Base-by-base conservation (phyloP, 2,329 filamentous ascomycete species). In the Ceratocystis papillata region DNA sequence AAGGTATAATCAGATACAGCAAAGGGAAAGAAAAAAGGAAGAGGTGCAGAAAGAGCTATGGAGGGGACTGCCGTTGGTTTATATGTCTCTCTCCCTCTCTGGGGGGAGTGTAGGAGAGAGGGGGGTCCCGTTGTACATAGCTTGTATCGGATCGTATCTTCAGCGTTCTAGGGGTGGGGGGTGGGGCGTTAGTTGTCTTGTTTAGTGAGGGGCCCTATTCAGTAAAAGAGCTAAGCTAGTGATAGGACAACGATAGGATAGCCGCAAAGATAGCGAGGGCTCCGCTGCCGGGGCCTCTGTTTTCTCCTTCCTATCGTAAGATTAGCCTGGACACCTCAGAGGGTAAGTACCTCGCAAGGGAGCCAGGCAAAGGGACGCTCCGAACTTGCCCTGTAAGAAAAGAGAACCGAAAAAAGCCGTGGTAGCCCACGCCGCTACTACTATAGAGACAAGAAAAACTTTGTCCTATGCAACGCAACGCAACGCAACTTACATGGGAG, bases 1-100 rank as follows among this genome's bases (percentile, higher is more conserved):
- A 22, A 45, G 41, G 60, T 60, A 60, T 37, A 45, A 53, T 64
- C 55, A 61, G 67, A 63, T 60, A 61, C 64, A 64, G 60, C 64
- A 61, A 66, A 63, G 55, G 64, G 64, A 64, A 57, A 61, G 61
- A 50, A 62, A 62, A 63, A 68, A 62, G 45, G 62, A 46, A 67
- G 41, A 60, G 45, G 41, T 25, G 41, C 22, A 48, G 37, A 30
- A 53, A 17, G n/a, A 53, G 37, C 25, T 48, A 22, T 17, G n/a
- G 3, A 50, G 62, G 37, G 60, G 63, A 53, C 41, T 63, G 12
- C 22, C 53, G 63, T 48, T 41, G 64, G 60, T 67, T 67, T 67
- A 63, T 67, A 67, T 65, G 53, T 65, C 41, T 48, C 20, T 53
- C 46, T 46, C 37, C 46, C 20, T 20, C 30, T 41, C 25, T n/a